Conservation (phyloP, 768 basidiomycete species). For the Amyloporia xantha region DNA sequence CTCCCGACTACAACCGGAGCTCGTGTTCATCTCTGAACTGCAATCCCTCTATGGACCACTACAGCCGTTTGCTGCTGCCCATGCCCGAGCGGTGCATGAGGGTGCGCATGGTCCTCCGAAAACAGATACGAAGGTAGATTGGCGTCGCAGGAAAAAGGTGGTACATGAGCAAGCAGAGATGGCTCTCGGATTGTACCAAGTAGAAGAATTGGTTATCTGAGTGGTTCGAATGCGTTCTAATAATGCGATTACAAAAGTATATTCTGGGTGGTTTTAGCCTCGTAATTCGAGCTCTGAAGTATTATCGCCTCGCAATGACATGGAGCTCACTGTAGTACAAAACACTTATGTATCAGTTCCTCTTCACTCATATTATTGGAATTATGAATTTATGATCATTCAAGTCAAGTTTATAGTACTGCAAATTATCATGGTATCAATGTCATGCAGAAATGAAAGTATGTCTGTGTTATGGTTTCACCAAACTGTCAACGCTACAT, state of each 20-base stretch:
- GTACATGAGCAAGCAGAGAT: conserved; percentile 46
- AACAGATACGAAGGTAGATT: conserved; percentile 22
- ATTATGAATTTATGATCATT: no score
- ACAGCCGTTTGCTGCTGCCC: conserved; percentile 54
- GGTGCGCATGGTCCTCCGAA: conserved; percentile 16
- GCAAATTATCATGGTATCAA: no score
- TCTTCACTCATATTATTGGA: no score
- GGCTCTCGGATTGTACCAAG: conserved; percentile 58
- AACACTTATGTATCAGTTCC: no score
- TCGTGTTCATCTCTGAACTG: conserved; percentile 40
- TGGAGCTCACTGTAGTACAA: no score
- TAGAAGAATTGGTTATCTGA: conserved; percentile 51
- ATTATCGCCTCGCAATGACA: no score
- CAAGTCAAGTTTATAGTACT: no score
- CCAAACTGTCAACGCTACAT: conserved; percentile 78
- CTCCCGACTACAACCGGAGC: conserved; percentile 48
- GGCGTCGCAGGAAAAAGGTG: conserved; percentile 37
- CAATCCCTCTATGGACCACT: conserved; percentile 55
- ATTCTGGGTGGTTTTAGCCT: no score
- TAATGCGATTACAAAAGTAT: no score
- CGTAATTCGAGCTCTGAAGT: no score
- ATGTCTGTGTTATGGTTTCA: conserved; percentile 79
- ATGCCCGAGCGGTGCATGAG: conserved; percentile 42
- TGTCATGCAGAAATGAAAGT: conserved; percentile 1
- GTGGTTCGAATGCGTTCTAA: no score